Evolutionary conservation across 1,284 basidiomycete genomes (phyloP).

Genomic region (Xerocomus nothofagi): DNA sequence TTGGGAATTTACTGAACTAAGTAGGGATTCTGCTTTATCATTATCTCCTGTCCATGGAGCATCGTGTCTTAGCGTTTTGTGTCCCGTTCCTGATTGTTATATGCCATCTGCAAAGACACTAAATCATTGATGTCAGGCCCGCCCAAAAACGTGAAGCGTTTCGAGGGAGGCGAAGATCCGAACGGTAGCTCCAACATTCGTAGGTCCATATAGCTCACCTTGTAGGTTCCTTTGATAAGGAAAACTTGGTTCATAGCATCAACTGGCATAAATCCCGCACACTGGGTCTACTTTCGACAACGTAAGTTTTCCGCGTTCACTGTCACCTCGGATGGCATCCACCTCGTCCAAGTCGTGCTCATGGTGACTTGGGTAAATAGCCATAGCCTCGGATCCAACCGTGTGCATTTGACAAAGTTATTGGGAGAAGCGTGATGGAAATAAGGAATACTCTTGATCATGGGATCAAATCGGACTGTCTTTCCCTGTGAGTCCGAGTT

Average conservation of each 20-base stretch:
- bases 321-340: not conserved
- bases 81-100: not conserved
- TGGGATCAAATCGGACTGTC: not conserved
- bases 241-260: conserved; percentile 31
- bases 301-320: conserved; percentile 27
- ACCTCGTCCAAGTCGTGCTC: conserved; percentile 1
- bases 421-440: conserved; percentile 9
- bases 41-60: not conserved
- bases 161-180: conserved; percentile 41
- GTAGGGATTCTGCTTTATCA: conserved; percentile 19
- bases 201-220: conserved; percentile 20
- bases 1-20: conserved; percentile 44
- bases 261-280: conserved; percentile 43
- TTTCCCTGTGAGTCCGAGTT: not conserved
- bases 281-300: conserved; percentile 45
- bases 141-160: conserved; percentile 38
- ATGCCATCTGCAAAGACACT: conserved; percentile 10
- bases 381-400: conserved; percentile 33
- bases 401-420: conserved; percentile 27
- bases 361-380: conserved; percentile 17
- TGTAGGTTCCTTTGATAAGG: not conserved
- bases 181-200: conserved; percentile 43
- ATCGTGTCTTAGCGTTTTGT: not conserved
- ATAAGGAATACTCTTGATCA: not conserved
- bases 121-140: conserved; percentile 21